A percentile compares a stretch with the other conserved stretches of the same genome.
Conservation (phyloP, 768 basidiomycete species). For the Lactifluus volemus region DNA sequence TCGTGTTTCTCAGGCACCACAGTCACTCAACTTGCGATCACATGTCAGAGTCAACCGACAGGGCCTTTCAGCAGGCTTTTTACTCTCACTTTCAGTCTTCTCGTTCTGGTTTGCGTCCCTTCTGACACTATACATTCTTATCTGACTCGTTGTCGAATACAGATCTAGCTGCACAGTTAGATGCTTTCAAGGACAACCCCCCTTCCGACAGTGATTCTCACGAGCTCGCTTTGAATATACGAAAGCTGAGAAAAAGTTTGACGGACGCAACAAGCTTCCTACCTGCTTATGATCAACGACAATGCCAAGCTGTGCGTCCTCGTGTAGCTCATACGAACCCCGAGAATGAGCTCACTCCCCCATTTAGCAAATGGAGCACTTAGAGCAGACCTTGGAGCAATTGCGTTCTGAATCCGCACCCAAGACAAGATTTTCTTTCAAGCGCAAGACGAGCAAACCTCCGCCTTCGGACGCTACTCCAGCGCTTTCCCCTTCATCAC, state of each 20-base stretch:
- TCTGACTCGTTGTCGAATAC: slow-evolving; percentile 5
- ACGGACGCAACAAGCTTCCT: slow-evolving; percentile 55
- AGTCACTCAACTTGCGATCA: slow-evolving; percentile 19
- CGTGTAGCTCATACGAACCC: not conserved
- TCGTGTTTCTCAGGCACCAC: not conserved
- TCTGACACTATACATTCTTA: not conserved
- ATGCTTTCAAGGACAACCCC: slow-evolving; percentile 29
- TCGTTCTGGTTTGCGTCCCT: slow-evolving; percentile 39
- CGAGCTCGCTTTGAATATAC: slow-evolving; percentile 25
- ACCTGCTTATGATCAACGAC: slow-evolving; percentile 66
- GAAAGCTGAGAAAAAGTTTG: slow-evolving; percentile 53
- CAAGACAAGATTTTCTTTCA: slow-evolving; percentile 65
- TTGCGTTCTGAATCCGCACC: slow-evolving; percentile 37
- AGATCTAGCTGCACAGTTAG: slow-evolving; percentile 45
- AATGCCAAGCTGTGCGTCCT: slow-evolving; percentile 52
- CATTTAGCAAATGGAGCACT: slow-evolving; percentile 52
- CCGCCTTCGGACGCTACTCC: not conserved
- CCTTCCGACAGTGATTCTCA: slow-evolving; percentile 19
- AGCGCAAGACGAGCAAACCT: slow-evolving; percentile 32
- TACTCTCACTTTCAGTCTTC: slow-evolving; percentile 41
- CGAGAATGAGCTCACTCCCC: not conserved
- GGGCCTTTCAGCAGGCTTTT: slow-evolving; percentile 44
- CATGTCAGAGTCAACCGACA: slow-evolving; percentile 23
- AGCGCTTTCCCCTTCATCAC: not conserved
- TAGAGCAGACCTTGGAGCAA: slow-evolving; percentile 49